Evolutionary conservation across 495 filamentous ascomycete species (phyloP).

Genomic region (Hyaloscypha hepaticicola): DNA sequence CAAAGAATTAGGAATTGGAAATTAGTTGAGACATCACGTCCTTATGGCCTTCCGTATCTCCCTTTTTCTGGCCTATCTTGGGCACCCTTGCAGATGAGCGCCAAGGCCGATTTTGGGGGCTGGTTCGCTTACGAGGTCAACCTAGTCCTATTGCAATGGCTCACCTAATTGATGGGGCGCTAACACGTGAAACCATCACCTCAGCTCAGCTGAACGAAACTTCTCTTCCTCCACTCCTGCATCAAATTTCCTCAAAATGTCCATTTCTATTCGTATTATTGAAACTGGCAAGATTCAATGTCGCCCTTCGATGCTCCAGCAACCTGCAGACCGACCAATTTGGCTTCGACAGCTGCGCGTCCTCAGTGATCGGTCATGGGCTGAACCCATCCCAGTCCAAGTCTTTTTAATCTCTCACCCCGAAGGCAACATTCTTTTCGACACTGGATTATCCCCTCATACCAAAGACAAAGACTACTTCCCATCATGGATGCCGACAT

Average conservation of each 20-base stretch:
- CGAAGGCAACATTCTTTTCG: constrained; percentile 36
- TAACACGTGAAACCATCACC: no score
- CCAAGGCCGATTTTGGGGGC: no score
- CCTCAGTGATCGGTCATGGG: constrained; percentile 32
- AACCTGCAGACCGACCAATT: constrained; percentile 27
- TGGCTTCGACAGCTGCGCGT: constrained; percentile 34
- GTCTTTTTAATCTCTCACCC: constrained; percentile 36
- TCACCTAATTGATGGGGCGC: no score
- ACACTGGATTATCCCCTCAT: constrained; percentile 36
- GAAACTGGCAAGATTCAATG: constrained; percentile 8
- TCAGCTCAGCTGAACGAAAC: neutral
- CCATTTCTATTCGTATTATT: neutral
- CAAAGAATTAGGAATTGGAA: no score
- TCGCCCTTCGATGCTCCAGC: constrained; percentile 25
- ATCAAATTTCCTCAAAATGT: neutral
- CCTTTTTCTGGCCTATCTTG: no score
- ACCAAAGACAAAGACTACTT: constrained; percentile 35
- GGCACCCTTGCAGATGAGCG: no score
- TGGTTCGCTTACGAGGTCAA: no score
- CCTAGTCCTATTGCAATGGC: no score
- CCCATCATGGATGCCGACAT: constrained; percentile 26
- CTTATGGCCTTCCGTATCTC: no score
- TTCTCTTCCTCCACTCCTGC: neutral
- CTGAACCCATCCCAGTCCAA: constrained; percentile 32
- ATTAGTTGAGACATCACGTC: no score